Percentiles rank a stretch among this genome's conserved stretches.
Conservation (phyloP, 2,329 filamentous ascomycete species). For the Diplodia intermedia region DNA sequence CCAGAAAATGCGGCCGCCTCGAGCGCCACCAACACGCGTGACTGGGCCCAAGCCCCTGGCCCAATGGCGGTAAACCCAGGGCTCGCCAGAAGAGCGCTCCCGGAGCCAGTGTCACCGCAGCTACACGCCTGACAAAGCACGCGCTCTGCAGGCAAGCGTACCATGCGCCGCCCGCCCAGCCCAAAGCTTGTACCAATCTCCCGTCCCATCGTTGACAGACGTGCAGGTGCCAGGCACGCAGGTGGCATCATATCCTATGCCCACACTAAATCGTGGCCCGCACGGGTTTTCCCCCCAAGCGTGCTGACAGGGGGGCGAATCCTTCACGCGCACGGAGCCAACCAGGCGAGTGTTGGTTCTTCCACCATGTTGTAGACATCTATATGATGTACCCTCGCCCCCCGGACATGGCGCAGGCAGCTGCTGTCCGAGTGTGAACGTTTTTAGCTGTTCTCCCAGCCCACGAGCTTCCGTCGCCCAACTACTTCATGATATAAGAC, state of each 20-base stretch:
- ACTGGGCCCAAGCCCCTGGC: conserved; percentile 25
- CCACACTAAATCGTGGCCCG: conserved; percentile 47
- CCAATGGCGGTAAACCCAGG: conserved; percentile 33
- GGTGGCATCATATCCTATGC: conserved; percentile 33
- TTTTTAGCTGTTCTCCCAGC: conserved; percentile 31
- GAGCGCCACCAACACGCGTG: conserved; percentile 33
- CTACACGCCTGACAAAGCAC: conserved; percentile 25
- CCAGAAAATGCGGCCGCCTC: conserved; percentile 23
- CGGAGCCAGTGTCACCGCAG: conserved; percentile 31
- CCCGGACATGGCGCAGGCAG: conserved; percentile 47
- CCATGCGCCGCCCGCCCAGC: conserved; percentile 15
- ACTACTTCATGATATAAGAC: conserved; percentile 28
- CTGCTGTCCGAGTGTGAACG: conserved; percentile 29
- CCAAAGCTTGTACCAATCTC: conserved; percentile 33
- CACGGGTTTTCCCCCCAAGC: conserved; percentile 37
- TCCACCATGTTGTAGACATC: conserved; percentile 32
- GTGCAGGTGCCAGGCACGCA: conserved; percentile 30
- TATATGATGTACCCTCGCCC: conserved; percentile 35
- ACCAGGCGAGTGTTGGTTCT: conserved; percentile 33
- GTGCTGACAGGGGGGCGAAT: conserved; percentile 41
- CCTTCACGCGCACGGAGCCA: conserved; percentile 44
- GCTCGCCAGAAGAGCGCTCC: conserved; percentile 28
- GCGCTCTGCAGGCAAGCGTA: conserved; percentile 24
- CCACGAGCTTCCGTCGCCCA: conserved; percentile 21
- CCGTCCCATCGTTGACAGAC: conserved; percentile 23